Conservation (phyloP, 495 filamentous ascomycete genomes). For the Xylaria telfairii region DNA sequence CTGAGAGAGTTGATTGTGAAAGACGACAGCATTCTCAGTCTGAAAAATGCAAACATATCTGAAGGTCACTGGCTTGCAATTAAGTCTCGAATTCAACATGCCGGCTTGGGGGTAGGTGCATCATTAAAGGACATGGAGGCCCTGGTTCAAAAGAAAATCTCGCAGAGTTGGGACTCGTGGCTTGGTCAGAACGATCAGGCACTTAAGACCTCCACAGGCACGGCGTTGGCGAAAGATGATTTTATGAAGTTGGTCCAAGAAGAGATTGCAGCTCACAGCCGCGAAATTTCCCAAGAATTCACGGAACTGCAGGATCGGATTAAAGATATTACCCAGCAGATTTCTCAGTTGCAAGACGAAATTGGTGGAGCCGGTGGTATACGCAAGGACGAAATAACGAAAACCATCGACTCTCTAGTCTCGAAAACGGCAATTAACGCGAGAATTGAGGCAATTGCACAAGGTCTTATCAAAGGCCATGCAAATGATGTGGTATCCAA, state of each 20-base stretch:
- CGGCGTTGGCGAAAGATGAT: constrained; percentile 39
- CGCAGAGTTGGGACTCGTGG: constrained; percentile 45
- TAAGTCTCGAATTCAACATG: constrained; percentile 34
- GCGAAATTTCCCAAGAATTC: constrained; percentile 38
- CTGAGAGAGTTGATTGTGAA: constrained; percentile 43
- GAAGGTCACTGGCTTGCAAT: constrained; percentile 48
- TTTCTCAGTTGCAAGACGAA: constrained; percentile 23
- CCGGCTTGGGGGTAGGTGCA: background rate
- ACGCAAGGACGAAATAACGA: constrained; percentile 36
- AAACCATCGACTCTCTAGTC: constrained; percentile 38
- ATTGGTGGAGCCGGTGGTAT: background rate
- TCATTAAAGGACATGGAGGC: constrained; percentile 25
- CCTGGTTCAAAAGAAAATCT: constrained; percentile 27
- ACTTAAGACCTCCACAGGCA: constrained; percentile 33
- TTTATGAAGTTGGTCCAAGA: constrained; percentile 34
- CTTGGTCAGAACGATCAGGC: constrained; percentile 41
- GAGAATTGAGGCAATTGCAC: constrained; percentile 43
- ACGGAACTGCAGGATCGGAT: constrained; percentile 31
- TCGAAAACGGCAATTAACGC: constrained; percentile 41
- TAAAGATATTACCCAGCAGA: constrained; percentile 9
- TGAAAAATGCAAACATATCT: constrained; percentile 39
- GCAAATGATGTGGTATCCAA: constrained; percentile 38
- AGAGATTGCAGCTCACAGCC: constrained; percentile 28
- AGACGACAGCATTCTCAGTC: constrained; percentile 42
- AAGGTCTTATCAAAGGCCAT: constrained; percentile 35